Evolutionary conservation across 768 basidiomycete species (phyloP).

Genomic region (Cystofilobasidium capitatum): DNA sequence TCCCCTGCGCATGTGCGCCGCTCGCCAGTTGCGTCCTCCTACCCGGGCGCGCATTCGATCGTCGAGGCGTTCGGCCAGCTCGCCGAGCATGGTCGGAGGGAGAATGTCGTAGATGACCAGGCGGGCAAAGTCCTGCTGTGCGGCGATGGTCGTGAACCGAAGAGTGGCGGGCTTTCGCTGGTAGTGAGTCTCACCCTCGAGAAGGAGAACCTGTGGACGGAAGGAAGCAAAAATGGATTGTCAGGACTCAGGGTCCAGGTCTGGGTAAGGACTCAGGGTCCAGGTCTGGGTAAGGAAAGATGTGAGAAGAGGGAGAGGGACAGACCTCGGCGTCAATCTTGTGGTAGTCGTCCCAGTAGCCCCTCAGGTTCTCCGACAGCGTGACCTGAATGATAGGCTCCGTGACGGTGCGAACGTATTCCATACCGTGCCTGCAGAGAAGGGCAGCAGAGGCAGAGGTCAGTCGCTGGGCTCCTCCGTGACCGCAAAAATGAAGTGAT

Average conservation of each 20-base stretch:
- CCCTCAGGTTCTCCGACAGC: constrained; percentile 40
- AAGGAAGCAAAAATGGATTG: not conserved
- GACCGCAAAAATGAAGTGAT: not conserved
- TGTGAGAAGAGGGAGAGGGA: not conserved
- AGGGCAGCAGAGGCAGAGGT: constrained; percentile 8
- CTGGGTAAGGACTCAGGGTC: not conserved
- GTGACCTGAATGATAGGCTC: constrained; percentile 41
- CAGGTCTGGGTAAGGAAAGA: not conserved
- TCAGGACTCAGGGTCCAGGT: not conserved
- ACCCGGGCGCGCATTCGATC: constrained; percentile 18
- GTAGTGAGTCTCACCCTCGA: constrained; percentile 37
- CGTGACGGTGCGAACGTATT: constrained; percentile 44
- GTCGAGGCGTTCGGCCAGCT: constrained; percentile 18
- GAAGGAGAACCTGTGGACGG: constrained; percentile 36
- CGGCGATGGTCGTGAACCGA: constrained; percentile 23
- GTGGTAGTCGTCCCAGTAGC: constrained; percentile 43
- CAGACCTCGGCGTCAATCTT: constrained; percentile 36
- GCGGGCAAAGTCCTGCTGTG: constrained; percentile 11
- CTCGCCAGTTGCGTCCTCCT: constrained; percentile 23
- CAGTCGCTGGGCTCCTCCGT: not conserved
- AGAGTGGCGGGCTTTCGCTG: constrained; percentile 21
- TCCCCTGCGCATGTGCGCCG: constrained; percentile 26
- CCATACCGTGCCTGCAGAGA: constrained; percentile 42
- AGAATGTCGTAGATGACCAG: constrained; percentile 23
- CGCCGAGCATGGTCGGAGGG: constrained; percentile 18